phyloP scores from a whole-genome alignment of 345 rosid species.

The Mercurialis annua region DNA sequence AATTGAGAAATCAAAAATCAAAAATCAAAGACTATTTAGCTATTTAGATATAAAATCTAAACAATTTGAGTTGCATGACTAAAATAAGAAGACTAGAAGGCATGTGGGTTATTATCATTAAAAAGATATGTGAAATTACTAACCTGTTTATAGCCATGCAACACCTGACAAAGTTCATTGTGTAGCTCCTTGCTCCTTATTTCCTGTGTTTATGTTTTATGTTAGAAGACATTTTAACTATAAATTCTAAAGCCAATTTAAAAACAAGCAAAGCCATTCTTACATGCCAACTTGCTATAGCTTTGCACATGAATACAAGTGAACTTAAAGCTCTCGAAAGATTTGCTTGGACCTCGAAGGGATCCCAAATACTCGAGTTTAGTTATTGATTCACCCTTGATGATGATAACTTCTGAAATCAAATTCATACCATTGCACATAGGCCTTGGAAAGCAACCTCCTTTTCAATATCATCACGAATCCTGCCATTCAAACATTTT shows the following conservation, averaged over 20 bases:
- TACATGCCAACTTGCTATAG: conserved; percentile 98
- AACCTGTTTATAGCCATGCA: conserved; percentile 92
- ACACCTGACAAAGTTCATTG: no score
- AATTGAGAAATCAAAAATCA: no score
- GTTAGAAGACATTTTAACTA: no score
- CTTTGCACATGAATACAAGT: conserved; percentile 77
- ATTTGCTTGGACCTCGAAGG: conserved; percentile 72
- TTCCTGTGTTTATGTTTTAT: no score
- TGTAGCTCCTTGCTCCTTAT: no score
- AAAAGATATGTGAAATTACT: background rate
- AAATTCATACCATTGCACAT: conserved; percentile 75
- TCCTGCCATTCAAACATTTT: no score
- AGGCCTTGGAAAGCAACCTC: conserved; percentile 97
- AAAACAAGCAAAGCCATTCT: conserved; percentile 24
- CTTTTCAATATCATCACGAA: conserved; percentile 93
- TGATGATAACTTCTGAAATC: background rate
- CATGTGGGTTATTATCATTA: background rate
- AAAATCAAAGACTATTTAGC: no score
- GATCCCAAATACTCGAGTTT: conserved; percentile 14
- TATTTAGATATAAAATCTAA: no score
- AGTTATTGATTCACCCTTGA: no score
- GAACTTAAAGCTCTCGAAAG: conserved; percentile 89
- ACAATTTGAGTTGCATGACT: background rate
- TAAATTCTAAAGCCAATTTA: background rate
- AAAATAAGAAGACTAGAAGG: background rate